Base-by-base conservation (phyloP, 148 eudicot genomes). In the Polygonum maritimum region DNA sequence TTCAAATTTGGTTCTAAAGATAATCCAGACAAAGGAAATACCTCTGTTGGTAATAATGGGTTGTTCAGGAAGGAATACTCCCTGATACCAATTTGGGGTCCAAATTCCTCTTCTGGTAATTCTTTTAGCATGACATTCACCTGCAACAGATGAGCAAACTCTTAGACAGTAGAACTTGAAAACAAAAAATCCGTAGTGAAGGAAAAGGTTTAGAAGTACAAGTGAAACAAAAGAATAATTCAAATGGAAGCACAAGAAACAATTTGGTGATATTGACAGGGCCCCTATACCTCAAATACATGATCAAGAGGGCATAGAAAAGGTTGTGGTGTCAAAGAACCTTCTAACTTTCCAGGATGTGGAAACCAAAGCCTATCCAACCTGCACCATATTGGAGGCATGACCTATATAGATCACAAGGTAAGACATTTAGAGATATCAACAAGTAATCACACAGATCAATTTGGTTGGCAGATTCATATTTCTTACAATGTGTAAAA, bases 321-420 rank as follows among this genome's bases (percentile, higher is more conserved):
- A 74, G 97, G 99, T 75, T 92, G 97, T 74, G 91, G 90, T 38
- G 97, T 92, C 89, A 95, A 14, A 65, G 90, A 79, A 26, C 97
- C 99, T 39, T 57, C 80, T 67, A 95, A 67, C 78, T 88, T 60
- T 79, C 97, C 99, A 82, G 99, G 99, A 95, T 95, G 99, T 69
- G 94, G 85, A 86, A 89, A 95, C 99, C 99, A 95, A 79, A 95
- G 86, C 82, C 99, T 88, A 87, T 95, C 99, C 86, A 95, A 86
- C 94, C 99, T 92, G 92, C 99, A 95, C 97, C 99, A 95, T 77
- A 95, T 82, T 79, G 97, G 96, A 86, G 99, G 99, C 97, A 95
- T 91, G 81, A 94, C 98, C 98, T 94, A 87, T 91, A 87, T 62
- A 82, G 82, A 88, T 77, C 87, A 87, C 85, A 86, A 82, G 75